phyloP scores from a whole-genome alignment of 495 filamentous ascomycete species.

The Lasiosphaeris hirsuta region DNA sequence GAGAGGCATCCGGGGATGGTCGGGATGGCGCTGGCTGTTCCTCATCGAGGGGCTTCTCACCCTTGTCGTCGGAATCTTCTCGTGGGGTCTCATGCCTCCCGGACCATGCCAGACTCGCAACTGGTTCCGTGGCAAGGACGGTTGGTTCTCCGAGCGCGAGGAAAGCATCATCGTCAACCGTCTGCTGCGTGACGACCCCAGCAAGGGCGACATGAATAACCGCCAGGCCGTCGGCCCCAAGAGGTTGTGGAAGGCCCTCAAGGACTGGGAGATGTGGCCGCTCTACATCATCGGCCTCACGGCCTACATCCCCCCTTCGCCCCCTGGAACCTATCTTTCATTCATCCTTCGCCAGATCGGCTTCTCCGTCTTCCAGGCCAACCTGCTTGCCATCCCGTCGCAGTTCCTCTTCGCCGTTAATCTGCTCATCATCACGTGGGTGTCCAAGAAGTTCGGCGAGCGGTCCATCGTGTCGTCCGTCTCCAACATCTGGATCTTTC shows the following conservation, averaged over 20 bases:
- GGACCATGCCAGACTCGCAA: constrained; percentile 49
- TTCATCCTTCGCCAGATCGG: constrained; percentile 49
- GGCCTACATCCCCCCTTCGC: constrained; percentile 47
- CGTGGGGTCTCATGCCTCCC: constrained; percentile 54
- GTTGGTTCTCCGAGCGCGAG: constrained; percentile 62
- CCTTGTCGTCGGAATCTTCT: constrained; percentile 47
- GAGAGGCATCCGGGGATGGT: constrained; percentile 46
- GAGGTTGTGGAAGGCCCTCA: constrained; percentile 46
- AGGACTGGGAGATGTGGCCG: constrained; percentile 59
- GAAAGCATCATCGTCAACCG: constrained; percentile 60
- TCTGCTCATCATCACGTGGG: constrained; percentile 47
- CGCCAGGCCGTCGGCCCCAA: constrained; percentile 44
- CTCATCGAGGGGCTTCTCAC: constrained; percentile 56
- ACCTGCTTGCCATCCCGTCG: constrained; percentile 51
- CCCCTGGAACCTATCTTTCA: constrained; percentile 47
- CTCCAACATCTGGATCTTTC: constrained; percentile 54
- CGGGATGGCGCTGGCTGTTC: constrained; percentile 54
- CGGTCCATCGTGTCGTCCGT: constrained; percentile 51
- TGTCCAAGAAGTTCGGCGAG: constrained; percentile 53
- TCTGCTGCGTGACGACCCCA: constrained; percentile 60
- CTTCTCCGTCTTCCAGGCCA: constrained; percentile 53
- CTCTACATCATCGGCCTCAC: constrained; percentile 55
- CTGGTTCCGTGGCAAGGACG: constrained; percentile 52
- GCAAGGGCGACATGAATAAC: constrained; percentile 65
- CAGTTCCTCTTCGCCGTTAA: constrained; percentile 45